Base-by-base conservation (phyloP, 768 basidiomycete genomes). In the Amanita polypyramis region DNA sequence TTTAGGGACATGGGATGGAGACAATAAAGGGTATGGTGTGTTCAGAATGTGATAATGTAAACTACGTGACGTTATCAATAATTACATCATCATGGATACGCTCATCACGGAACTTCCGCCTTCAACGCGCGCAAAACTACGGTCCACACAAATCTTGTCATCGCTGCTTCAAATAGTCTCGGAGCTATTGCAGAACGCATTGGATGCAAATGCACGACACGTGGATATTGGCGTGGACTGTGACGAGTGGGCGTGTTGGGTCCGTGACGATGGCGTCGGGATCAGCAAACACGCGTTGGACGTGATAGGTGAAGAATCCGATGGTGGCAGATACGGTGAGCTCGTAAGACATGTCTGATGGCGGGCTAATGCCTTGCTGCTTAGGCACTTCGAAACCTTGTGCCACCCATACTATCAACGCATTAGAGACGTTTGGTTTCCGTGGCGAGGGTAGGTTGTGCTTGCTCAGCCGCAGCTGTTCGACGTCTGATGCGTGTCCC, bases 171-270 rank as follows among this genome's bases (percentile, higher is more conserved):
- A 85, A 59, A 70, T 94, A 49, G 68, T 94, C 17, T 82, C 81
- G 1, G 92, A 97, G 63, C 77, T 98, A 30, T 62, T 93, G 9
- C 93, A 94, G 61, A 98, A 98, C 61, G 74, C 89, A 2, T 70
- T 97, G 7, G 95, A 98, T 56, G 89, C 94, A 2, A 70, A 71
- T 23, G 79, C 92, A 0, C 69, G 63, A 12, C 70, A 73, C 17
- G 70, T 98, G 43, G 80, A 85, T 35, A 67, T 92, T 40, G 80
- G 82, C 3, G 59, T 96, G 1, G 76, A 92, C 58, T 78, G 79
- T 43, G 75, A 75, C 37, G 79, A 83, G 37, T 94, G 91, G 89
- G 70, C 73, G 5, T 82, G 90, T 56, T 84, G 87, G 78, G 85
- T 94, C 7, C 73, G 74, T 56, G 95, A 98, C 65, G 76, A 96